A percentile compares a stretch with the other conserved stretches of the same genome.
phyloP scores from a whole-genome alignment of 371 early-diverging fungal genomes.

The Blastocladiella emersonii region DNA sequence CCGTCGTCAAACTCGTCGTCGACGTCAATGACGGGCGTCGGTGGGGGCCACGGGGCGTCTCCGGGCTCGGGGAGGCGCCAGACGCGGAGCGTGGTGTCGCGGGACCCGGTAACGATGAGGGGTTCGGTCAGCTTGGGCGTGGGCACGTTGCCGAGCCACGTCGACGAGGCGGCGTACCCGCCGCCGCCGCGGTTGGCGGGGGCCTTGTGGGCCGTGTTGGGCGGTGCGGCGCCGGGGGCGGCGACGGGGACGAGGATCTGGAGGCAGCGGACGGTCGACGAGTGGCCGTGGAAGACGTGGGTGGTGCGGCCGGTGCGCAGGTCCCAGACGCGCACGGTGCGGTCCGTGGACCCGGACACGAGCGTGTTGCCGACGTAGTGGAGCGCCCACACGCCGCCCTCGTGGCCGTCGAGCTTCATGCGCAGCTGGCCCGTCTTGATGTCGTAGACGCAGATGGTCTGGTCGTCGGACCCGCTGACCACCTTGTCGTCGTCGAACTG shows the following conservation, averaged over 20 bases:
- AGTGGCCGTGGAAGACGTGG: slow-evolving; percentile 83
- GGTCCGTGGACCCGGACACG: slow-evolving; percentile 33
- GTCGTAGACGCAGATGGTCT: slow-evolving; percentile 73
- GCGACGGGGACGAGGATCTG: slow-evolving; percentile 64
- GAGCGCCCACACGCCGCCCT: slow-evolving; percentile 97
- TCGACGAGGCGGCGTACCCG: background rate
- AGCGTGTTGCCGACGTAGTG: slow-evolving; percentile 66
- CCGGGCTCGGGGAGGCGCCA: slow-evolving; percentile 76
- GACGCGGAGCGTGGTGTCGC: slow-evolving; percentile 86
- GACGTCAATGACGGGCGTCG: too few relatives aligned
- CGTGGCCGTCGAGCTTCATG: slow-evolving; percentile 72
- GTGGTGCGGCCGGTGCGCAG: slow-evolving; percentile 51
- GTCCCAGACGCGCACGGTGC: slow-evolving; percentile 38
- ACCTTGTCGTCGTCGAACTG: slow-evolving; percentile 88
- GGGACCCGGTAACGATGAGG: slow-evolving; percentile 87
- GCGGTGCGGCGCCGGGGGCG: slow-evolving; percentile 9
- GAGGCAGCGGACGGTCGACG: slow-evolving; percentile 88
- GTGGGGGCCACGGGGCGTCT: slow-evolving; percentile 30
- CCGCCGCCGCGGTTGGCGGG: background rate
- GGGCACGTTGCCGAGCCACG: background rate
- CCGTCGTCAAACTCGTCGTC: slow-evolving; percentile 3
- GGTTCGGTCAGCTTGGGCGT: slow-evolving; percentile 12
- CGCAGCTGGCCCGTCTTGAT: slow-evolving; percentile 54
- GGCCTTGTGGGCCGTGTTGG: background rate
- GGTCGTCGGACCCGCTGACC: slow-evolving; percentile 80